phyloP scores from a whole-genome alignment of 2,329 filamentous ascomycete species.

The Aureobasidium sp. region DNA sequence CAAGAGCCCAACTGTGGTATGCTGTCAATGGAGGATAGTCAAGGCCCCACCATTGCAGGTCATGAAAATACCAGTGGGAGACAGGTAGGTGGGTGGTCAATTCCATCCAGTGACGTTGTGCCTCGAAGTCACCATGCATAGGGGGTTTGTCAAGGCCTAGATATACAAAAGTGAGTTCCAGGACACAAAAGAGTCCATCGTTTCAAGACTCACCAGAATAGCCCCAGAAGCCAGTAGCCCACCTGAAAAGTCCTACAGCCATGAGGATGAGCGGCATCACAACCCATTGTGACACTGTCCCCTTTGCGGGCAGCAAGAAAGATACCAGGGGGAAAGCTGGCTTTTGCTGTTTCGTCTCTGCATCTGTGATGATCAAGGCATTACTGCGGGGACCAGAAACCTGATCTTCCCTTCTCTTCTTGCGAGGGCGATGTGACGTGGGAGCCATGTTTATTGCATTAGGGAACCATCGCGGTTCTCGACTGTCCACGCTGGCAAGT shows the following conservation, averaged over 20 bases:
- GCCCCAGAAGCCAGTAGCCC: conserved; percentile 87
- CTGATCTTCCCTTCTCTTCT: conserved; percentile 35
- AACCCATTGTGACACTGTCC: conserved; percentile 83
- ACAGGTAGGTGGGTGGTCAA: conserved; percentile 81
- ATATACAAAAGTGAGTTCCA: neutral
- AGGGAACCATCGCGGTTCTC: neutral
- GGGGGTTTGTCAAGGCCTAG: conserved; percentile 72
- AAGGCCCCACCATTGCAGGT: conserved; percentile 93
- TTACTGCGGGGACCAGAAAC: conserved; percentile 32
- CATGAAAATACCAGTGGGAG: conserved; percentile 96
- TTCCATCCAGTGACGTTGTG: conserved; percentile 98
- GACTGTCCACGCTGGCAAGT: conserved; percentile 7
- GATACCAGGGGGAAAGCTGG: conserved; percentile 86
- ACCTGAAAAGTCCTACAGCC: conserved; percentile 83
- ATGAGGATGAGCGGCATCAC: conserved; percentile 82
- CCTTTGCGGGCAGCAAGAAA: conserved; percentile 89
- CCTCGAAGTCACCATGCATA: conserved; percentile 96
- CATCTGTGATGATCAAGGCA: conserved; percentile 38
- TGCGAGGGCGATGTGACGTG: conserved; percentile 34
- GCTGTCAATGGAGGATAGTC: conserved; percentile 97
- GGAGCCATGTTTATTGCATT: conserved; percentile 6
- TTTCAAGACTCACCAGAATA: conserved; percentile 64
- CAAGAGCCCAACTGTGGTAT: conserved; percentile 95
- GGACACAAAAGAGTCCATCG: neutral
- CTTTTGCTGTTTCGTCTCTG: conserved; percentile 35